Conservation (phyloP, 805 yeast genomes). For the Ogataea trehaloabstinens region DNA sequence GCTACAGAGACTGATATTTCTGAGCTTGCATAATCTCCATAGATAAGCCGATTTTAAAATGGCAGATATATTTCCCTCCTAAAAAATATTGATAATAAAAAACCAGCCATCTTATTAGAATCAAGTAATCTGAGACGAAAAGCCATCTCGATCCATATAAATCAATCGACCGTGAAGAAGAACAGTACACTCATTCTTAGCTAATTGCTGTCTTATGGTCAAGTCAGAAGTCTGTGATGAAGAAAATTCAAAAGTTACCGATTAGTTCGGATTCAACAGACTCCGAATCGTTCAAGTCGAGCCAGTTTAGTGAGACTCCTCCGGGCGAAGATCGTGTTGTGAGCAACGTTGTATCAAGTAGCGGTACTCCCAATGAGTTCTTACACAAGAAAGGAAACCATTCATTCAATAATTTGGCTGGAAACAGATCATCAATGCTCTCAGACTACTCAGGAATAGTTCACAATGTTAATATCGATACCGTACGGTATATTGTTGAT, state of each 20-base stretch:
- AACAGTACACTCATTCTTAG: too few relatives aligned
- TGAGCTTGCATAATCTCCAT: slow-evolving; percentile 52
- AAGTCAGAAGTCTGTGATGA: too few relatives aligned
- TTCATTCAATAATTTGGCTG: slow-evolving; percentile 12
- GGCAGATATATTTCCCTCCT: slow-evolving; percentile 2
- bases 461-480: slow-evolving; percentile 36
- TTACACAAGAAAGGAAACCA: slow-evolving; percentile 6
- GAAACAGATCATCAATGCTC: slow-evolving; percentile 30
- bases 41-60: slow-evolving; percentile 6
- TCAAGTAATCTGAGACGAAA: too few relatives aligned
- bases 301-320: background rate
- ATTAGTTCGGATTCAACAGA: background rate
- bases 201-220: too few relatives aligned
- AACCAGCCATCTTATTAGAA: slow-evolving; percentile 1
- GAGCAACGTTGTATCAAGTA: background rate
- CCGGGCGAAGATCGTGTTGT: background rate
- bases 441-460: slow-evolving; percentile 38
- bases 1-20: slow-evolving; percentile 88
- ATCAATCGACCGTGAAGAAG: too few relatives aligned
- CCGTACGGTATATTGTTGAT: slow-evolving; percentile 31
- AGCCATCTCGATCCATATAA: too few relatives aligned
- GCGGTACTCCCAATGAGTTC: background rate
- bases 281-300: background rate
- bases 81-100: slow-evolving; percentile 3
- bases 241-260: background rate